A percentile compares a stretch with the other conserved stretches of the same genome.
phyloP scores from a whole-genome alignment of 108 stramenopile genomes.

The Cyclotella atomus region DNA sequence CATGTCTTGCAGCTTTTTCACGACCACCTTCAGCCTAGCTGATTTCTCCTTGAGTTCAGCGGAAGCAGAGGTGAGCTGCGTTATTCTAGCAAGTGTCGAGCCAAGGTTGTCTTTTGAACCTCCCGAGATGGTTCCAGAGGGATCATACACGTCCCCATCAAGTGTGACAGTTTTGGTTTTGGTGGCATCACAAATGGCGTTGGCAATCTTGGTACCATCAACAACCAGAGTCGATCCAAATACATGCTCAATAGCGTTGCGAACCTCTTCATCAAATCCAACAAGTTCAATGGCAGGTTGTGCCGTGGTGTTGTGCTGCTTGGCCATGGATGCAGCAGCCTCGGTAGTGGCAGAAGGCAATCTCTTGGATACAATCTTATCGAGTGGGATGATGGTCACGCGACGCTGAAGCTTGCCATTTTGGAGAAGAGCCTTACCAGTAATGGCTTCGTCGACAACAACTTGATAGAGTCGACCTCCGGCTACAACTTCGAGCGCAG shows the following conservation, averaged over 20 bases:
- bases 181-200: constrained; percentile 91
- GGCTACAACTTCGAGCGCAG: constrained; percentile 97
- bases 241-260: constrained; percentile 93
- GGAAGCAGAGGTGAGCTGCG: constrained; percentile 60
- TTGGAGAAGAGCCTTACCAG: constrained; percentile 94
- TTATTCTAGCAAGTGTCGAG: constrained; percentile 78
- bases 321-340: constrained; percentile 73
- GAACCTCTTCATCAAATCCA: constrained; percentile 95
- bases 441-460: constrained; percentile 96
- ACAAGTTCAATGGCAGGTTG: constrained; percentile 93
- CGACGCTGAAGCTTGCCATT: constrained; percentile 92
- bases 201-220: constrained; percentile 89
- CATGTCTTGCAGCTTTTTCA: constrained; percentile 56
- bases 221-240: constrained; percentile 95
- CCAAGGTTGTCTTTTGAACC: constrained; percentile 85
- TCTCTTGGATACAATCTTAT: constrained; percentile 84
- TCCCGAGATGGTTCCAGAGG: constrained; percentile 96
- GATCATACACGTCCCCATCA: constrained; percentile 98
- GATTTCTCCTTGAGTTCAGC: constrained; percentile 57
- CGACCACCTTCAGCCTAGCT: constrained; percentile 51
- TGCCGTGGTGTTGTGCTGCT: constrained; percentile 73
- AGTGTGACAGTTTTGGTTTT: constrained; percentile 93
- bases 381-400: constrained; percentile 97
- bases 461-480: constrained; percentile 96
- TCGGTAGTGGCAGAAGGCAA: constrained; percentile 56